Conservation (phyloP, 345 rosid species). For the Lumnitzera racemosa region DNA sequence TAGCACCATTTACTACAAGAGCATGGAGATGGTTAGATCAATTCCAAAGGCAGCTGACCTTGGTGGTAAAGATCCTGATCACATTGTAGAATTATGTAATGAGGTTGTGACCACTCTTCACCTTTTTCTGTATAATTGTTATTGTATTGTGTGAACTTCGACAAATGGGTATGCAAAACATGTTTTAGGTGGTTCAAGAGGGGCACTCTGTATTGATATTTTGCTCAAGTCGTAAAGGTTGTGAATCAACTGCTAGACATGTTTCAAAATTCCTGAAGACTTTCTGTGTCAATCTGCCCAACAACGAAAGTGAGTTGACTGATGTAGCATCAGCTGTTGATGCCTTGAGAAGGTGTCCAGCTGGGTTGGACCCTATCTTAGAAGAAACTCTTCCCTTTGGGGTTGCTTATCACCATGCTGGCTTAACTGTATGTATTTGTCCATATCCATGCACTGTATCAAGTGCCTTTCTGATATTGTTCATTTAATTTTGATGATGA, state of each 20-base stretch:
- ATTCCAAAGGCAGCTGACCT: slow-evolving; percentile 56
- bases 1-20: slow-evolving; percentile 71
- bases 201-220: slow-evolving; percentile 91
- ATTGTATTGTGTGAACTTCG: slow-evolving; percentile 3
- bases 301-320: slow-evolving; percentile 44
- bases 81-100: slow-evolving; percentile 80
- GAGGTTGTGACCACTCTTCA: slow-evolving; percentile 48
- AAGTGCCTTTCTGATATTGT: neutral
- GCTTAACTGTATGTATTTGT: slow-evolving; percentile 70
- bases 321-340: slow-evolving; percentile 71
- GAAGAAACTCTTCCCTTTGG: slow-evolving; percentile 93
- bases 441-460: neutral
- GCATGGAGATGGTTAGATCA: slow-evolving; percentile 74
- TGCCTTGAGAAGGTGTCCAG: slow-evolving; percentile 66
- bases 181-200: slow-evolving; percentile 81
- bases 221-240: slow-evolving; percentile 97
- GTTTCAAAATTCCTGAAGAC: slow-evolving; percentile 70
- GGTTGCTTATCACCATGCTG: slow-evolving; percentile 99
- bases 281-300: slow-evolving; percentile 29
- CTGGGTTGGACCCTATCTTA: slow-evolving; percentile 83
- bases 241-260: slow-evolving; percentile 95
- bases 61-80: slow-evolving; percentile 97
- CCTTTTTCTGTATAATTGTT: slow-evolving; percentile 3
- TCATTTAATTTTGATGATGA: too few species aligned
- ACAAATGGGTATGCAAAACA: slow-evolving; percentile 4